Evolutionary conservation across 192 early-diverging fungal species (phyloP).

Genomic region (Backusella circina): DNA sequence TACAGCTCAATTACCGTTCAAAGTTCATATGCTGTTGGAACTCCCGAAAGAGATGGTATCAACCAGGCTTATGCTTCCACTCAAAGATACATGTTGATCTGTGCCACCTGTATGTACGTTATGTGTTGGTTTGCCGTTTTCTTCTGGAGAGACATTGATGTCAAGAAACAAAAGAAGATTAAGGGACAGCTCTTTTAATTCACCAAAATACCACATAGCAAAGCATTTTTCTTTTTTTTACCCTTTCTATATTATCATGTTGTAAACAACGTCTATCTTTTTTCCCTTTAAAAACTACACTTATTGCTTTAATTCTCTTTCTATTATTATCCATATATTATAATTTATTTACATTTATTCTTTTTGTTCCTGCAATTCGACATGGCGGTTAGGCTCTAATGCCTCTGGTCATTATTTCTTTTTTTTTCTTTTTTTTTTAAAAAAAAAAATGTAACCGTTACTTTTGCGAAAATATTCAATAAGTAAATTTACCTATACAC

Average conservation of each 20-base stretch:
- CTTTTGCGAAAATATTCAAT: not conserved
- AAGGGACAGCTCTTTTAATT: not conserved
- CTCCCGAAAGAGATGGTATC: not conserved
- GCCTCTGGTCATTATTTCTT: not conserved
- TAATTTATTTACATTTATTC: not conserved
- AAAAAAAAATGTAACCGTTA: not conserved
- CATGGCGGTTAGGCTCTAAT: not conserved
- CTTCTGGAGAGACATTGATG: not conserved
- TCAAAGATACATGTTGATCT: slow-evolving; percentile 1
- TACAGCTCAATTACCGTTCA: not conserved
- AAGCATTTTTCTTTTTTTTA: not conserved
- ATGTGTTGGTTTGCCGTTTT: slow-evolving; percentile 7
- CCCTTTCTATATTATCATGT: not conserved
- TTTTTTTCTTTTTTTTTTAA: not conserved
- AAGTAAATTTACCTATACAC: not conserved
- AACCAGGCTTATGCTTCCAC: slow-evolving; percentile 2
- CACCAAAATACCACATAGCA: not conserved
- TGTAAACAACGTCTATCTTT: not conserved
- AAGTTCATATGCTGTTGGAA: not conserved
- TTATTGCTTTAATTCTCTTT: not conserved
- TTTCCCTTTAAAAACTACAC: not conserved
- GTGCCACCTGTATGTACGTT: not conserved
- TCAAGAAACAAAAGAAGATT: not conserved
- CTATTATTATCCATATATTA: not conserved
- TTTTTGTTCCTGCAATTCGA: not conserved